Percentiles rank a stretch among this genome's conserved stretches.
phyloP scores from a whole-genome alignment of 768 basidiomycete genomes.

The Suillus cothurnatus region DNA sequence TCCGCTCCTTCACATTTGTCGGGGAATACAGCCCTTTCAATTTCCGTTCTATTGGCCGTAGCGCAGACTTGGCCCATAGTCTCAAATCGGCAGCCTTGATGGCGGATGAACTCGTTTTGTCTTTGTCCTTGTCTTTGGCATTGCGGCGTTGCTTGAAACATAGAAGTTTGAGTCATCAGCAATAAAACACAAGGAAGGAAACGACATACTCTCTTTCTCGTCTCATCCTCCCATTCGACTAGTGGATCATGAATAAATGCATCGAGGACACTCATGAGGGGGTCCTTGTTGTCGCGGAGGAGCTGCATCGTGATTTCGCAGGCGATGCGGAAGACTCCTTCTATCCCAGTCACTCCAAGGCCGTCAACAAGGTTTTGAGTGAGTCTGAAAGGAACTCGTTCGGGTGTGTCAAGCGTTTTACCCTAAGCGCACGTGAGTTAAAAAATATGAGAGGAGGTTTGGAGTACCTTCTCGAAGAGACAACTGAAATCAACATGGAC shows the following conservation, averaged over 20 bases:
- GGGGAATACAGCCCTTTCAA: constrained; percentile 70
- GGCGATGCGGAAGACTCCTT: constrained; percentile 90
- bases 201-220: constrained; percentile 56
- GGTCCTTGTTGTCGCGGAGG: constrained; percentile 88
- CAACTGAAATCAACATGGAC: constrained; percentile 99
- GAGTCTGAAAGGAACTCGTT: constrained; percentile 91
- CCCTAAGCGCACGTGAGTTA: constrained; percentile 45
- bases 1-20: constrained; percentile 44
- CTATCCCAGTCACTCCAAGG: constrained; percentile 89
- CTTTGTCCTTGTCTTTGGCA: constrained; percentile 40
- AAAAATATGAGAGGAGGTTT: neutral
- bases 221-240: constrained; percentile 92
- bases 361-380: constrained; percentile 94
- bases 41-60: constrained; percentile 84
- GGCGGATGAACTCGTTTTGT: constrained; percentile 23
- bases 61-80: constrained; percentile 70
- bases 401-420: constrained; percentile 83
- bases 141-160: constrained; percentile 5
- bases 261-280: constrained; percentile 92
- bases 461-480: constrained; percentile 86
- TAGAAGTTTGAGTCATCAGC: constrained; percentile 4
- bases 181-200: neutral
- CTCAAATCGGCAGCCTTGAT: constrained; percentile 57
- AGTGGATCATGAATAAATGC: constrained; percentile 97
- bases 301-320: constrained; percentile 90